Evolutionary conservation across 768 basidiomycete species (phyloP), one percentile per base, ranked within the genome.

Genomic region (Phlebiopsis gigantea): DNA sequence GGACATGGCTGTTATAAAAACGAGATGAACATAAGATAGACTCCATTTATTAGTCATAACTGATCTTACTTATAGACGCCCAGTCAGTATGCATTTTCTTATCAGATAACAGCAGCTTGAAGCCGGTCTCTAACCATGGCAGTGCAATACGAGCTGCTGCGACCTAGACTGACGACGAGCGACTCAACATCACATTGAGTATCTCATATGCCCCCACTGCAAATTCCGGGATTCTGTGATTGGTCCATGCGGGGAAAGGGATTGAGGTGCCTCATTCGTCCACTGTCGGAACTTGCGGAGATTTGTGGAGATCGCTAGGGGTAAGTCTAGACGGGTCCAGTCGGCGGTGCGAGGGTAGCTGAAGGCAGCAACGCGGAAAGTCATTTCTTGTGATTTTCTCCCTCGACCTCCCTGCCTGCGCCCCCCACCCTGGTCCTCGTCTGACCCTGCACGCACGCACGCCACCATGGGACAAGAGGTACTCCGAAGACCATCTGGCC

Each of bases 291-390:
- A 22, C 45, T 46, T 17, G 26, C 7, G 45, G n/a, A n/a, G n/a
- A n/a, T n/a, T n/a, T n/a, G n/a, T 46, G 21, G 10, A 25, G 19
- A 44, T 45, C 24, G n/a, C 44, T 45, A 30, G 47, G 47, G 29
- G 47, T n/a, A 48, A n/a, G 47, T 48, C 47, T 48, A 48, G 47
- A 30, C 47, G 47, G 47, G 47, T 30, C 47, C 7, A 29, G 47
- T 48, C 29, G 29, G 15, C 26, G 19, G 15, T 30, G 15, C 29
- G 25, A 9, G 29, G 30, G 47, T 29, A 29, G 28, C 30, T 45
- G 6, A 39, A 30, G 47, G 47, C 19, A 12, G 4, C 28, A 30
- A n/a, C 17, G 47, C 21, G 28, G 47, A 9, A 14, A 22, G 22
- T 47, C 22, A 39, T 17, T 14, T 10, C 22, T 26, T 24, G 44